Evolutionary conservation across 2,329 filamentous ascomycete genomes (phyloP).

Genomic region (Colletotrichum eleusines): DNA sequence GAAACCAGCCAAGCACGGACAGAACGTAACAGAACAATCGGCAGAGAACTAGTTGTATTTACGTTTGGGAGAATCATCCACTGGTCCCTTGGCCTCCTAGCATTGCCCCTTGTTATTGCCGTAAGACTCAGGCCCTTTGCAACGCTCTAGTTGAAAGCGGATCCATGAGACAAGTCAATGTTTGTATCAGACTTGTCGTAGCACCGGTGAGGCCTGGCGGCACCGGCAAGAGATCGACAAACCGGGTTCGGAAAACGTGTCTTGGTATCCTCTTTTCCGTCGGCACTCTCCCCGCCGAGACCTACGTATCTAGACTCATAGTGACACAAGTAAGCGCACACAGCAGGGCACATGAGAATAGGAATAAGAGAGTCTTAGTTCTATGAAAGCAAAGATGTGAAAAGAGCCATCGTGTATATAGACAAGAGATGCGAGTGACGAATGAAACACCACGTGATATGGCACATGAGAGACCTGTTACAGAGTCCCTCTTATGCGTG

Average conservation of each 20-base stretch:
- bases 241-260: background rate
- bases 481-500: too few relatives aligned
- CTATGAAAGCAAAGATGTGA: too few relatives aligned
- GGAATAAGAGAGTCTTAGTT: too few relatives aligned
- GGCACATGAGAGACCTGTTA: too few relatives aligned
- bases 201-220: background rate
- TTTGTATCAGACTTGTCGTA: too few relatives aligned
- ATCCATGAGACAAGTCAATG: background rate
- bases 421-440: too few relatives aligned
- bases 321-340: too few relatives aligned
- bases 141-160: background rate
- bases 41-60: too few relatives aligned
- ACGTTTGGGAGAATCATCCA: background rate
- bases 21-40: background rate
- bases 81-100: background rate
- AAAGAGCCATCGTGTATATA: too few relatives aligned
- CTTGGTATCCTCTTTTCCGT: constrained; percentile 3
- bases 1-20: background rate
- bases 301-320: too few relatives aligned
- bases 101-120: background rate
- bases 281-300: background rate
- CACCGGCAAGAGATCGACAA: background rate
- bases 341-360: too few relatives aligned
- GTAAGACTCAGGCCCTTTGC: background rate
- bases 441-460: too few relatives aligned